These are phyloP conservation scores for Rhizophagus sp. DNA, from an alignment of 192 early-diverging fungal genomes.

Conservation along the genomic window DNA sequence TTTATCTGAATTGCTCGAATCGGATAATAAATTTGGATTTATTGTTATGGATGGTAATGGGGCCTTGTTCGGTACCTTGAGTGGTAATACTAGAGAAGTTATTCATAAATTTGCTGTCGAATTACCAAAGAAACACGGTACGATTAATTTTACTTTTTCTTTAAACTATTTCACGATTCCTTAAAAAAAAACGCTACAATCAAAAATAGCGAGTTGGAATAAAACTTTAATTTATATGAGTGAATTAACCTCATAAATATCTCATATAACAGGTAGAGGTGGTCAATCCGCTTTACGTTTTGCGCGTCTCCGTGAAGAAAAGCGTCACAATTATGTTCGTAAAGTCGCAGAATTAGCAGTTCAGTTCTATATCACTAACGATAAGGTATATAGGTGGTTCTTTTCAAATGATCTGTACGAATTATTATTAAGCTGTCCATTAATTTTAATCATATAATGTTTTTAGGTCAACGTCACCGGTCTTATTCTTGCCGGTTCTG, in stretches of 20 bases:
- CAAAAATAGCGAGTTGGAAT: too few relatives aligned
- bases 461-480: constrained; percentile 74
- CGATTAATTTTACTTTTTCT: neutral
- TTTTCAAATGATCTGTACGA: neutral
- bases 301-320: constrained; percentile 97
- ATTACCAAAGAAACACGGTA: constrained; percentile 99
- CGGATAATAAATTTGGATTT: constrained; percentile 96
- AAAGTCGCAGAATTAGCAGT: constrained; percentile 98
- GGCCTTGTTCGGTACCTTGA: constrained; percentile 89
- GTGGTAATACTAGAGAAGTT: constrained; percentile 92
- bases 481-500: constrained; percentile 94
- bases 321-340: constrained; percentile 98
- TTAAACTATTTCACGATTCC: neutral
- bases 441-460: constrained; percentile 2
- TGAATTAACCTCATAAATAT: neutral
- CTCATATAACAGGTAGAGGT: constrained; percentile 63
- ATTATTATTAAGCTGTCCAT: neutral
- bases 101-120: constrained; percentile 95
- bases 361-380: constrained; percentile 92
- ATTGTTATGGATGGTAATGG: constrained; percentile 99
- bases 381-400: constrained; percentile 54
- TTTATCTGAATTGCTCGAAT: constrained; percentile 86
- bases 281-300: constrained; percentile 99
- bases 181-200: too few relatives aligned
- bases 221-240: too few relatives aligned